Evolutionary conservation across 192 early-diverging fungal species (phyloP).

Genomic region (Glomus cerebriforme): DNA sequence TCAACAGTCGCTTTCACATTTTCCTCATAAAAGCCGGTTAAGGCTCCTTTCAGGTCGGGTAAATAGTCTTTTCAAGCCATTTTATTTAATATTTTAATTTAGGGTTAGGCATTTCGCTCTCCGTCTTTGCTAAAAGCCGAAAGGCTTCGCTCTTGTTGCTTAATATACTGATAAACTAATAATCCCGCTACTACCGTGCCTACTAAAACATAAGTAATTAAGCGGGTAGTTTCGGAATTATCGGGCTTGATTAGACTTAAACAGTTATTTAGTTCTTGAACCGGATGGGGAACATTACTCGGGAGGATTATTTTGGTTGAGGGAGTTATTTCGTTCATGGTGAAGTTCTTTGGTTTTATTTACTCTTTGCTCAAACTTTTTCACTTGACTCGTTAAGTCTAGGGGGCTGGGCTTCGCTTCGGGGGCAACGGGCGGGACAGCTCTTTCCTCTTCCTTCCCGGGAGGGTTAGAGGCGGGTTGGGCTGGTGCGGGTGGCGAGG

Average conservation of each 20-base stretch:
- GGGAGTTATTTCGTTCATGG: conserved; percentile 2
- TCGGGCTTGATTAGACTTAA: background rate
- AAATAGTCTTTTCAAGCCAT: conserved; percentile 10
- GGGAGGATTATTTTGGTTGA: background rate
- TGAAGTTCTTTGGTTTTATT: background rate
- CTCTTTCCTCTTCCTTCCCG: too few species aligned
- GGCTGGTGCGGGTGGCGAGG: too few species aligned
- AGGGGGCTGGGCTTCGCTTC: too few species aligned
- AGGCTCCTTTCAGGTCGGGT: background rate
- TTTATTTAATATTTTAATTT: too few species aligned
- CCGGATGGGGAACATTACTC: background rate
- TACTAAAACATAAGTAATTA: conserved; percentile 13
- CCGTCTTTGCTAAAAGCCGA: too few species aligned
- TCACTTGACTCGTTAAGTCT: background rate
- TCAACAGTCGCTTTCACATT: background rate
- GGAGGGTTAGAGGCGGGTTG: too few species aligned
- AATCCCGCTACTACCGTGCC: background rate
- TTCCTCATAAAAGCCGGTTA: conserved; percentile 10
- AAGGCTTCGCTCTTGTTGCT: background rate
- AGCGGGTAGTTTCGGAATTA: background rate
- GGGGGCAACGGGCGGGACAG: too few species aligned
- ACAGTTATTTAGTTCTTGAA: background rate
- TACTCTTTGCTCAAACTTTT: background rate
- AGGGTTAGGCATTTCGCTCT: background rate
- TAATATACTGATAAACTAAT: conserved; percentile 26